Conservation (phyloP, 192 early-diverging fungal genomes). For the Podila epigama region DNA sequence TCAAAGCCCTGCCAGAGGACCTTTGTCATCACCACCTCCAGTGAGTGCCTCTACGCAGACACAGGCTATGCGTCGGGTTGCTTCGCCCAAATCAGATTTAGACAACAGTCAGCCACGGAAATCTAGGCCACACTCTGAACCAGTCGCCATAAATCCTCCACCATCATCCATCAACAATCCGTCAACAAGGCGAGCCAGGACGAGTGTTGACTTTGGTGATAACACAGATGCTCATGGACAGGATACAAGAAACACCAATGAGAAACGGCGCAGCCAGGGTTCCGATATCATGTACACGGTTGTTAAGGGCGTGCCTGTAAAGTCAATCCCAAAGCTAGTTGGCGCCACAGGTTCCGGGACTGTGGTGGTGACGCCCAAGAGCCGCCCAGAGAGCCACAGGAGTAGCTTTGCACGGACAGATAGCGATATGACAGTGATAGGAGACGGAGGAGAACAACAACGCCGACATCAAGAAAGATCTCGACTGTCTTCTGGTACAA, state of each 20-base stretch:
- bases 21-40: not conserved
- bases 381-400: not conserved
- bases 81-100: no score
- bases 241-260: not conserved
- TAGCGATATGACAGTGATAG: not conserved
- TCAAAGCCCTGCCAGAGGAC: not conserved
- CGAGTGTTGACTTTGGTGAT: not conserved
- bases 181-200: conserved; percentile 1
- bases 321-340: conserved; percentile 35
- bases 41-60: not conserved
- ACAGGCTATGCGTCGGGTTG: no score
- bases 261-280: conserved; percentile 4
- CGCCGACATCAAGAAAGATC: not conserved
- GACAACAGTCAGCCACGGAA: no score
- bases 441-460: not conserved
- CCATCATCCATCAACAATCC: not conserved
- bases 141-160: not conserved
- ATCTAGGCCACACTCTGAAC: not conserved
- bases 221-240: not conserved
- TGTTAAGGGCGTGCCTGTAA: conserved; percentile 29
- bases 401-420: not conserved
- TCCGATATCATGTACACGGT: conserved; percentile 44
- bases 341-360: conserved; percentile 44
- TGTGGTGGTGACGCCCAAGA: conserved; percentile 3
- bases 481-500: not conserved